These are phyloP conservation scores for Luffa acutangula DNA, from an alignment of 306 rosid species.

Conservation along the genomic window DNA sequence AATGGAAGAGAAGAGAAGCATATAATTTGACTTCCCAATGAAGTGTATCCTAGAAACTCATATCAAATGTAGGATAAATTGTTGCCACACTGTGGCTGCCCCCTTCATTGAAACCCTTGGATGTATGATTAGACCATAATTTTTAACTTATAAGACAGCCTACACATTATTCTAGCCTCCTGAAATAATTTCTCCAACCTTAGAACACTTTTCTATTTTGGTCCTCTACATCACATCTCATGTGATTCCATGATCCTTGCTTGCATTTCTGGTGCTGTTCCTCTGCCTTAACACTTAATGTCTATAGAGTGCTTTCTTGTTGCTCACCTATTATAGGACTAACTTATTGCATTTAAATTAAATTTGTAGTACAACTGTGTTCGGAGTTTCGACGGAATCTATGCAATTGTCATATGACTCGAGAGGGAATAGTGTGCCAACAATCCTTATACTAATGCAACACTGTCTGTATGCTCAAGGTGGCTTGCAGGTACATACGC, in stretches of 20 bases:
- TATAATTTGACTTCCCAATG: neutral
- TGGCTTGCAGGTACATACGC: conserved; percentile 61
- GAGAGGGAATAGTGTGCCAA: conserved; percentile 90
- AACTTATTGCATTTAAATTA: conserved; percentile 10
- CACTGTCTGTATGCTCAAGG: conserved; percentile 60
- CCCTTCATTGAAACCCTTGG: neutral
- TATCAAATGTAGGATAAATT: neutral
- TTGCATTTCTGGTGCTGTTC: conserved; percentile 3
- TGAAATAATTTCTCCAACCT: neutral
- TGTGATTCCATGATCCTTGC: neutral
- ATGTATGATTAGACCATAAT: neutral
- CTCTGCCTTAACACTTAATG: neutral
- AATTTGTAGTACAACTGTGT: conserved; percentile 61
- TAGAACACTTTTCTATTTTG: neutral
- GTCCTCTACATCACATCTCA: neutral
- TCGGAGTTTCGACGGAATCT: conserved; percentile 92
- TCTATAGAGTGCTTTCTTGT: neutral
- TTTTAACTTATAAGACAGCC: neutral
- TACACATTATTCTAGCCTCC: neutral
- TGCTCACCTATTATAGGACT: neutral
- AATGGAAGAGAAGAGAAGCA: neutral
- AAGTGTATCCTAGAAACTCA: neutral
- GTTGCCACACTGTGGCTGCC: neutral
- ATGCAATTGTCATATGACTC: conserved; percentile 81
- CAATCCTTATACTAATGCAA: conserved; percentile 85